A percentile compares a stretch with the other conserved stretches of the same genome.
Conservation (phyloP, 2,329 filamentous ascomycete genomes). For the Pseudocercospora pini-densiflorae region DNA sequence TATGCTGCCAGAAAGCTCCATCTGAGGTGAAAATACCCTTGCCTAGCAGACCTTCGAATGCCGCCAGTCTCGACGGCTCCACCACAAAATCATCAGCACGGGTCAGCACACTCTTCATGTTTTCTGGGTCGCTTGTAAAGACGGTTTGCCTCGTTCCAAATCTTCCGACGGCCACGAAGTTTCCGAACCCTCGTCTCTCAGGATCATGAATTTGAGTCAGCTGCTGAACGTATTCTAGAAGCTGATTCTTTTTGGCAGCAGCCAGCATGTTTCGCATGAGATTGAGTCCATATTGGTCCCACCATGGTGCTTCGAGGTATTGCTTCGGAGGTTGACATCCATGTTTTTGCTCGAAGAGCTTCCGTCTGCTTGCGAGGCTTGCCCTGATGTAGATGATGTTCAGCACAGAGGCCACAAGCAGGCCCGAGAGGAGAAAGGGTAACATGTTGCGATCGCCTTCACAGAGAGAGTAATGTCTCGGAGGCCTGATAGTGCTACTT, state of each 20-base stretch:
- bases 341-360: not conserved
- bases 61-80: not conserved
- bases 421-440: not conserved
- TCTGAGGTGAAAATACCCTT: constrained; percentile 36
- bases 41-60: constrained; percentile 29
- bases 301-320: not conserved
- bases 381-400: not conserved
- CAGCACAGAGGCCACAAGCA: not conserved
- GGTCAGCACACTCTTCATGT: not conserved
- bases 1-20: constrained; percentile 38
- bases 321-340: not conserved
- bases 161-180: not conserved
- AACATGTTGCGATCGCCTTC: not conserved
- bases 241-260: not conserved
- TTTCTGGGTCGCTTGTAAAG: not conserved
- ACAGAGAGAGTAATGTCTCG: not conserved
- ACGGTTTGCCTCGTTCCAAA: not conserved
- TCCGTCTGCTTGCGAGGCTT: not conserved
- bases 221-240: not conserved
- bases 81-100: not conserved
- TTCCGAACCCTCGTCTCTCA: not conserved
- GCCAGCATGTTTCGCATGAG: not conserved
- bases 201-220: not conserved
- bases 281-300: not conserved
- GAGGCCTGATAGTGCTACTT: no score